Percentiles rank a stretch among this genome's conserved stretches.
Conservation (phyloP, 768 basidiomycete species). For the Suillus placidus region DNA sequence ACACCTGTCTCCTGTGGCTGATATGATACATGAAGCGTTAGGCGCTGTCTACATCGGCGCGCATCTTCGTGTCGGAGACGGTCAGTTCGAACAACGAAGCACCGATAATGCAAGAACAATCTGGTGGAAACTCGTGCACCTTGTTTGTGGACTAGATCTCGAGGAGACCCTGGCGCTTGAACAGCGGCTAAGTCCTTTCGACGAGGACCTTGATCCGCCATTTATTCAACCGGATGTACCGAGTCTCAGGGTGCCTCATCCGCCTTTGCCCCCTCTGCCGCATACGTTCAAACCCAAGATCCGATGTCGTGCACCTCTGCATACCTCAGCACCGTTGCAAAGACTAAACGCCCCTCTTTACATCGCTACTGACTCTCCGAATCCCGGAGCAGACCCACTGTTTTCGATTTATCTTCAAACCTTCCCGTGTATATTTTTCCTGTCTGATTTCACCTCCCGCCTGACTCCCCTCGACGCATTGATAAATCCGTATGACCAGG, state of each 20-base stretch:
- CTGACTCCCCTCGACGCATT: constrained; percentile 37
- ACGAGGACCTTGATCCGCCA: constrained; percentile 17
- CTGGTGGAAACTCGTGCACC: constrained; percentile 61
- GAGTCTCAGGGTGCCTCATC: constrained; percentile 29
- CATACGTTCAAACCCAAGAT: constrained; percentile 13
- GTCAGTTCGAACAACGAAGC: constrained; percentile 52
- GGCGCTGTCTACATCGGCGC: constrained; percentile 58
- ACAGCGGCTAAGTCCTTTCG: background rate
- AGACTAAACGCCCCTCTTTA: constrained; percentile 62
- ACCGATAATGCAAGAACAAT: constrained; percentile 45
- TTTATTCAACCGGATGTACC: constrained; percentile 22
- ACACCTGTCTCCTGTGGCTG: constrained; percentile 44
- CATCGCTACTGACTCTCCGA: constrained; percentile 61
- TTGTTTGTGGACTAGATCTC: constrained; percentile 45
- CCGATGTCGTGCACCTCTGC: constrained; percentile 44
- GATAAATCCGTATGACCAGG: constrained; percentile 51
- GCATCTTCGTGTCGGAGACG: constrained; percentile 74
- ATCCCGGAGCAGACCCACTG: constrained; percentile 40
- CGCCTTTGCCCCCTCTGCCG: constrained; percentile 30
- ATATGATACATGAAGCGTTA: constrained; percentile 45
- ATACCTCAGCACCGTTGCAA: constrained; percentile 35
- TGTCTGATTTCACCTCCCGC: constrained; percentile 50
- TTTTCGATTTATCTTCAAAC: constrained; percentile 49
- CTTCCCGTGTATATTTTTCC: constrained; percentile 55
- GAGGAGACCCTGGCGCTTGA: constrained; percentile 39